Evolutionary conservation across 1,284 basidiomycete genomes (phyloP).

Genomic region (Ustilago xerochloae): DNA sequence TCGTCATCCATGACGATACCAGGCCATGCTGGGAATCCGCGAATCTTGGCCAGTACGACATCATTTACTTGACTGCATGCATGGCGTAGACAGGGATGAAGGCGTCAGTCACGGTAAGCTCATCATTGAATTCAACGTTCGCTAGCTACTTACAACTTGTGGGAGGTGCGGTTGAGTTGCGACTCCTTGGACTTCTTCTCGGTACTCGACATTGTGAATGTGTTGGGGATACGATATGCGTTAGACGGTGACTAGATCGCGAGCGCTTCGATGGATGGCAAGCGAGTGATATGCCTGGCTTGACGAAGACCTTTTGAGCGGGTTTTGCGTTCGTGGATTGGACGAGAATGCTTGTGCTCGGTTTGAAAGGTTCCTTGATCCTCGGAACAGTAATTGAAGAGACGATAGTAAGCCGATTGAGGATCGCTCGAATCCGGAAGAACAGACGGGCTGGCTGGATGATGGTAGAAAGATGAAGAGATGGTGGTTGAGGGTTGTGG

Average conservation of each 20-base stretch:
- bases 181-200: slow-evolving; percentile 51
- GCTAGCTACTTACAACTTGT: slow-evolving; percentile 26
- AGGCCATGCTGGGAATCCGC: slow-evolving; percentile 93
- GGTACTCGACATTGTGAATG: slow-evolving; percentile 25
- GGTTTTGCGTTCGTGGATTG: neutral
- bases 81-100: neutral
- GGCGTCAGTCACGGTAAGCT: slow-evolving; percentile 1
- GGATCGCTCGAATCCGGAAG: no score
- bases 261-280: neutral
- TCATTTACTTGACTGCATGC: slow-evolving; percentile 72
- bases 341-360: neutral
- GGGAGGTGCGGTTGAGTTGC: slow-evolving; percentile 36
- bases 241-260: neutral
- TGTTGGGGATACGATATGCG: neutral
- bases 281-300: neutral
- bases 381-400: no score
- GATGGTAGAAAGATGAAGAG: slow-evolving; percentile 8
- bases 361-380: neutral
- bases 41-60: slow-evolving; percentile 89
- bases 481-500: slow-evolving; percentile 3
- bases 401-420: no score
- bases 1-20: slow-evolving; percentile 84
- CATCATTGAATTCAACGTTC: neutral
- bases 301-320: no score
- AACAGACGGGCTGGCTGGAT: slow-evolving; percentile 5